A percentile compares a stretch with the other conserved stretches of the same genome.
phyloP scores from a whole-genome alignment of 495 filamentous ascomycete species.

The Pseudomonodictys pantanalensis region DNA sequence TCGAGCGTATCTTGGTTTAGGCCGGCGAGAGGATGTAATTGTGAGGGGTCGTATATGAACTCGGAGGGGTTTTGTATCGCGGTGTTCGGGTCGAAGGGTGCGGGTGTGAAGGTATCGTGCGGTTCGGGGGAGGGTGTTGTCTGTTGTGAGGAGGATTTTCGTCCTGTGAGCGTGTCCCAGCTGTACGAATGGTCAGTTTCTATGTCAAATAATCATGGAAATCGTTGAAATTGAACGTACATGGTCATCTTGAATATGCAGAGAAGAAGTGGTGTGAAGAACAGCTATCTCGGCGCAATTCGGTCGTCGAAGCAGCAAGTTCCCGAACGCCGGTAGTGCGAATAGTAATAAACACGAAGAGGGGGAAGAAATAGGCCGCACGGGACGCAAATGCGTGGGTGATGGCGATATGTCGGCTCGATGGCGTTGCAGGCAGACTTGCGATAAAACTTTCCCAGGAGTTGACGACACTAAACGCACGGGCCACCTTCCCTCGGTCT shows the following conservation, averaged over 20 bases:
- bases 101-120: constrained; percentile 48
- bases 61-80: constrained; percentile 71
- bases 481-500: background rate
- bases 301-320: constrained; percentile 1
- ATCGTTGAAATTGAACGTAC: constrained; percentile 4
- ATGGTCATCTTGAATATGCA: constrained; percentile 24
- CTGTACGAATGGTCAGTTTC: background rate
- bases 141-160: constrained; percentile 56
- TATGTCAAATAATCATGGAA: background rate
- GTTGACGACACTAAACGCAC: constrained; percentile 13
- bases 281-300: background rate
- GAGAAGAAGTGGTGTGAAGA: background rate
- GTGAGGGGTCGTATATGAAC: constrained; percentile 83
- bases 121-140: constrained; percentile 44
- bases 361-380: background rate
- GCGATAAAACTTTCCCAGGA: constrained; percentile 19
- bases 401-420: constrained; percentile 6
- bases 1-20: constrained; percentile 88
- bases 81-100: constrained; percentile 64
- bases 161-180: constrained; percentile 84
- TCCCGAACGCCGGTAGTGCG: constrained; percentile 14
- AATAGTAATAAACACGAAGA: background rate
- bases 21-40: constrained; percentile 90
- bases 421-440: constrained; percentile 1
- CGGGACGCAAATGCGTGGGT: constrained; percentile 4